Evolutionary conservation across 352 stramenopile species (phyloP).

Genomic region (Globisporangium cederbergense): DNA sequence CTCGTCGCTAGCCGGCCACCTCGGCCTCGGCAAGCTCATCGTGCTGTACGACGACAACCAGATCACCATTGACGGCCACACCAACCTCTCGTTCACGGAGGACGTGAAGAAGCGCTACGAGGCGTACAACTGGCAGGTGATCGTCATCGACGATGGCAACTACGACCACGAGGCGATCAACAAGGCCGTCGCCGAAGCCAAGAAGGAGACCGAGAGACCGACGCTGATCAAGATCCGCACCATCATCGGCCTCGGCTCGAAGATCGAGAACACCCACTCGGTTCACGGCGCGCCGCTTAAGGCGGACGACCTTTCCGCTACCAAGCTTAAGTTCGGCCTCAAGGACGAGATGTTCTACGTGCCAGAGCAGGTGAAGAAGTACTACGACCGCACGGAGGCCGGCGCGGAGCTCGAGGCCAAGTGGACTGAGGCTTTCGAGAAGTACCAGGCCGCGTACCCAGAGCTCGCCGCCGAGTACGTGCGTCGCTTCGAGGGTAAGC

Average conservation of each 20-base stretch:
- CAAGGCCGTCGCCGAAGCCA: conserved; percentile 92
- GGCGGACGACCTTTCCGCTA: conserved; percentile 87
- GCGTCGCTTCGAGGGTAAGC: conserved; percentile 90
- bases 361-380: conserved; percentile 91
- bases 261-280: conserved; percentile 89
- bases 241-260: conserved; percentile 95
- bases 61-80: conserved; percentile 99
- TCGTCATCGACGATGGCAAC: conserved; percentile 94
- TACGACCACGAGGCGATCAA: conserved; percentile 91
- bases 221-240: conserved; percentile 99
- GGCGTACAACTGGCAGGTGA: conserved; percentile 98
- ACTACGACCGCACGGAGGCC: conserved; percentile 82
- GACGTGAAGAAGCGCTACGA: conserved; percentile 98
- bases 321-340: conserved; percentile 92
- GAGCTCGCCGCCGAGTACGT: conserved; percentile 93
- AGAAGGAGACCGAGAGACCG: conserved; percentile 95
- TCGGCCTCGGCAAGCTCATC: conserved; percentile 98
- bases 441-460: conserved; percentile 90
- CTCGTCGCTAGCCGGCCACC: conserved; percentile 95
- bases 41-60: conserved; percentile 99
- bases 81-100: conserved; percentile 96
- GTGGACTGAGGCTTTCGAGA: conserved; percentile 91
- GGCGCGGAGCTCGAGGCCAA: conserved; percentile 75
- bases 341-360: conserved; percentile 93
- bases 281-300: conserved; percentile 98